Evolutionary conservation across 1,284 basidiomycete species (phyloP), one percentile per base, ranked within the genome.

Genomic region (Paramarasmius palmivorus): DNA sequence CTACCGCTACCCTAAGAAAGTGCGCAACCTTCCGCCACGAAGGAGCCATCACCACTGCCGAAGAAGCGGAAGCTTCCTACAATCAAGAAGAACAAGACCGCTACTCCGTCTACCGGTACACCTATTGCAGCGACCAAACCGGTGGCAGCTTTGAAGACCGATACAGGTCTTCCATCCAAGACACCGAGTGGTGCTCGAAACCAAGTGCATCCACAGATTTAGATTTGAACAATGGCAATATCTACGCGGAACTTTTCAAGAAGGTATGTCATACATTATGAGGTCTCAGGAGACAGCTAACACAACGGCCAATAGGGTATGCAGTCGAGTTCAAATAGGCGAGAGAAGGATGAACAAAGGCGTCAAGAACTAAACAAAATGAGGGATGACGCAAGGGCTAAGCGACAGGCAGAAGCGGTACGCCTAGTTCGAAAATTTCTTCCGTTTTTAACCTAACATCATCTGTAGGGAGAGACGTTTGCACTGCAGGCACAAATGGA

Each of bases 401-500:
- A 79, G 57, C 78, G 86, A 10, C 69, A 70, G 19, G 72, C 75
- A 37, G 82, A 86, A 61, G 72, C 75, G 49, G 88, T 88, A 52
- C 60, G 80, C 66, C n/a, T 29, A 38, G 23, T 49, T 35, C 15
- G n/a, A n/a, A n/a, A n/a, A 41, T 35, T 36, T 49, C n/a, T 40
- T 38, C 25, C 34, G 57, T 56, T 60, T n/a, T 35, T 36, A 17
- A 5, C 23, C 32, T 25, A 20, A 52, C 6, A 32, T 23, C 7
- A 48, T n/a, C 61, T 45, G 12, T 12, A 90, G 88, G 76, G 74
- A 54, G 70, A 73, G 32, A 70, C 75, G 0, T 91, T 91, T 61
- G 84, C 90, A 65, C 67, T 91, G n/a, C 86, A 88, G 65, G 77
- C 75, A 0, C 80, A 86, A 52, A 74, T 75, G 14, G 86, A 90